These are phyloP conservation scores for Mortierella claussenii DNA, from an alignment of 192 early-diverging fungal species.

Conservation along the genomic window DNA sequence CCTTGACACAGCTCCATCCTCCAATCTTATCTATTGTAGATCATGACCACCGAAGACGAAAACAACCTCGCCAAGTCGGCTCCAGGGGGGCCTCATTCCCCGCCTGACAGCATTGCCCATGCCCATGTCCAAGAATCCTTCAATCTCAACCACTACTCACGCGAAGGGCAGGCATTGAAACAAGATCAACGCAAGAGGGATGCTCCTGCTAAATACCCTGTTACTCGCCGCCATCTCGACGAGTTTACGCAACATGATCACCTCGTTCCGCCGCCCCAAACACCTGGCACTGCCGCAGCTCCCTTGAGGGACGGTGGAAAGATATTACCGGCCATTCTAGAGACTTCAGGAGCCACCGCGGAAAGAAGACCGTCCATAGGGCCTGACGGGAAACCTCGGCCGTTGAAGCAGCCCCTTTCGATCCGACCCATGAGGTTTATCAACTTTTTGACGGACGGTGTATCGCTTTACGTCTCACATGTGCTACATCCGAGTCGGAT, in stretches of 20 bases:
- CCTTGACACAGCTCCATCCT: no score
- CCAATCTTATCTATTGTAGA: no score
- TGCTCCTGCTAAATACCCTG: slow-evolving; percentile 13
- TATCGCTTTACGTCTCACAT: slow-evolving; percentile 17
- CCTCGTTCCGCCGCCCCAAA: not conserved
- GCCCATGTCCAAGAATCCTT: not conserved
- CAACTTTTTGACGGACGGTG: slow-evolving; percentile 20
- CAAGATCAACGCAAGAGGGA: slow-evolving; percentile 4
- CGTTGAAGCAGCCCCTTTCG: slow-evolving; percentile 21
- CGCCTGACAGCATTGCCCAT: not conserved
- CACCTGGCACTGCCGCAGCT: not conserved
- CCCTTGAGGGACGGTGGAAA: no score
- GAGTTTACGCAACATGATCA: slow-evolving; percentile 14
- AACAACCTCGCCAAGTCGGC: no score
- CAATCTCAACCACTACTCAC: not conserved
- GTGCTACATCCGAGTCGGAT: slow-evolving; percentile 30
- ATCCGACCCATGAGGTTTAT: slow-evolving; percentile 17
- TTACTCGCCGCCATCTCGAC: slow-evolving; percentile 12
- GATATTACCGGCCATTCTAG: no score
- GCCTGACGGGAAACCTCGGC: no score
- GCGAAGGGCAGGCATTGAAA: slow-evolving; percentile 7
- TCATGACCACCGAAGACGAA: no score
- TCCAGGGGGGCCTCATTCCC: no score
- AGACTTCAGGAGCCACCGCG: no score
- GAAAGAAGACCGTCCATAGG: not conserved